Base-by-base conservation (phyloP, 2,329 filamentous ascomycete genomes). In the Beauveria rudraprayagi region DNA sequence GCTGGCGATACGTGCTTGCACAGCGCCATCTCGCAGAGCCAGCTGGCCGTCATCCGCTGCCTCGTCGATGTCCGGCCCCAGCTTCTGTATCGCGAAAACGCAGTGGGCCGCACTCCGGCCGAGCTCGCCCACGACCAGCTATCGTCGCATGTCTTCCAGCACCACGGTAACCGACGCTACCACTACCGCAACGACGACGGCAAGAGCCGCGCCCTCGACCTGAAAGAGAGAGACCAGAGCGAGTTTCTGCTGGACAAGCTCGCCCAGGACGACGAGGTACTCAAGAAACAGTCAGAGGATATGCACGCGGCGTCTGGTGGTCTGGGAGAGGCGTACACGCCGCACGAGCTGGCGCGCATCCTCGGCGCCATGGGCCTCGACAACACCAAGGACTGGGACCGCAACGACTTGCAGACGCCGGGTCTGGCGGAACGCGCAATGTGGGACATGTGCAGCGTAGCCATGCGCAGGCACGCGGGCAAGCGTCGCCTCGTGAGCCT, bases 81-180 rank as follows among this genome's bases (percentile, higher is more conserved):
- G 28, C 76, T 92, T 1, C 74, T 91, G 0, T 80, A 83, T 66
- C 82, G 86, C 24, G 91, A 94, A 70, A 92, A 92, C 66, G 84
- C 89, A 0, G 89, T 89, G 0, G 91, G 91, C 1, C 80, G 83
- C 17, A 94, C 90, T 0, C 87, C 90, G 0, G 78, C 81, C 30
- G 90, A 94, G 66, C 73, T 90, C 54, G 84, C 86, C 0, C 76
- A 83, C 56, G 85, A 89, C 57, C 71, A 72, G 1, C 79, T 80
- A 63, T 73, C 82, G 2, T 71, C 74, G 8, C 67, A 69, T 8
- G 72, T 72, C 48, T 71, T 79, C n/a, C 54, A 62, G 37, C 64
- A 65, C 19, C 70, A 69, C 9, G 34, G 65, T 1, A 40, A 28
- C 3, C 6, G 64, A 11, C 5, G 46, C 5, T 46, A 28, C 17